Conservation (phyloP, 345 rosid species). For the Gossypium australe region DNA sequence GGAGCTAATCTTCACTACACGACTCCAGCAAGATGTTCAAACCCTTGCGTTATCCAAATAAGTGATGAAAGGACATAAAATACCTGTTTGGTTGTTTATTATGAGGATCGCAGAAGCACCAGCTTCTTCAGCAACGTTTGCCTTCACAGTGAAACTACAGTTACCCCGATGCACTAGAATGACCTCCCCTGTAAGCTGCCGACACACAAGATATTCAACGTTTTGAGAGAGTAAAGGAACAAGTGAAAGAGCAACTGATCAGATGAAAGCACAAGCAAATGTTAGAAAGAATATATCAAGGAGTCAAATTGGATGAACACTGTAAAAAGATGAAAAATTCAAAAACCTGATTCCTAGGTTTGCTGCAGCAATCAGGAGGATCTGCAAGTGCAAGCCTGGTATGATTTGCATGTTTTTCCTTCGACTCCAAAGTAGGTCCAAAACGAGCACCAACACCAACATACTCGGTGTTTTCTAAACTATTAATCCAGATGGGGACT, state of each 20-base stretch:
- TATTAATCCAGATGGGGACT: slow-evolving; percentile 56
- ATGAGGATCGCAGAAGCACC: slow-evolving; percentile 65
- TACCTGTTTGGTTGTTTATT: slow-evolving; percentile 58
- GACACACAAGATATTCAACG: slow-evolving; percentile 10
- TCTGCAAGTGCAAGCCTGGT: slow-evolving; percentile 49
- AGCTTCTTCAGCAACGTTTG: slow-evolving; percentile 54
- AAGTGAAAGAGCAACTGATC: background rate
- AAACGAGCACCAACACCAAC: slow-evolving; percentile 85
- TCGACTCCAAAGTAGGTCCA: slow-evolving; percentile 58
- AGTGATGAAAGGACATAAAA: background rate
- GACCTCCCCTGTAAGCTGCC: slow-evolving; percentile 47
- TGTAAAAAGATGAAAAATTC: background rate
- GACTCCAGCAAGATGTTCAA: background rate
- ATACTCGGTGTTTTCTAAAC: slow-evolving; percentile 45
- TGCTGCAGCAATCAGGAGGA: slow-evolving; percentile 62
- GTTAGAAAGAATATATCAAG: background rate
- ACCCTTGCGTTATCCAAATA: background rate
- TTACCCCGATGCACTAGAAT: slow-evolving; percentile 59
- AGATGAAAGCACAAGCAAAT: background rate
- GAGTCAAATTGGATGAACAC: background rate
- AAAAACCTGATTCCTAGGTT: slow-evolving; percentile 48
- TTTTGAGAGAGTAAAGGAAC: slow-evolving; percentile 8
- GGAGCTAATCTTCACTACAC: background rate
- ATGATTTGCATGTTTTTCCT: slow-evolving; percentile 56
- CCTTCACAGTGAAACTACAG: slow-evolving; percentile 64